Evolutionary conservation across 2,329 filamentous ascomycete species (phyloP).

Genomic region (Colletotrichum destructivum): DNA sequence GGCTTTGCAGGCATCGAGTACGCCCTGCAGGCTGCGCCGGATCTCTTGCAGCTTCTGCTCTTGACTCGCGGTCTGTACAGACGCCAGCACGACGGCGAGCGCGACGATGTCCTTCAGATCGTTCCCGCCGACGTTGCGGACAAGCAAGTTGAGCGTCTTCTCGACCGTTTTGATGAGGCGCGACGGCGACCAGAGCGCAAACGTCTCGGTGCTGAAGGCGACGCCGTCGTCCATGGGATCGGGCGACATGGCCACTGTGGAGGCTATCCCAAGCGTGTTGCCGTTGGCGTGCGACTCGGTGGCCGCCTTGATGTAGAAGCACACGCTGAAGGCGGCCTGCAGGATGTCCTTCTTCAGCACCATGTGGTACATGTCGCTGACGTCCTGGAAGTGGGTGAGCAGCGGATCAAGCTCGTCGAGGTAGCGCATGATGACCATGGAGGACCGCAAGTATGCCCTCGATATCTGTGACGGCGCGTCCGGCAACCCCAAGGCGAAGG

Average conservation of each 20-base stretch:
- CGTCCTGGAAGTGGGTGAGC: slow-evolving; percentile 61
- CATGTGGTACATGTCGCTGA: slow-evolving; percentile 68
- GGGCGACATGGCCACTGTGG: slow-evolving; percentile 52
- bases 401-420: slow-evolving; percentile 68
- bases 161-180: slow-evolving; percentile 62
- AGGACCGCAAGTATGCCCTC: slow-evolving; percentile 67
- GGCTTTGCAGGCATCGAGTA: slow-evolving; percentile 62
- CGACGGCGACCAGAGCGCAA: slow-evolving; percentile 59
- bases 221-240: slow-evolving; percentile 54
- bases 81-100: slow-evolving; percentile 63
- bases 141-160: slow-evolving; percentile 62
- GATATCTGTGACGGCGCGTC: slow-evolving; percentile 67
- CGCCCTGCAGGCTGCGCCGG: slow-evolving; percentile 56
- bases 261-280: slow-evolving; percentile 34
- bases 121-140: slow-evolving; percentile 62
- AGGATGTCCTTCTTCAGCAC: slow-evolving; percentile 69
- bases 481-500: slow-evolving; percentile 66
- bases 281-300: slow-evolving; percentile 40
- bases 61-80: slow-evolving; percentile 56
- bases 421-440: slow-evolving; percentile 69
- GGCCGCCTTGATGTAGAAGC: slow-evolving; percentile 65
- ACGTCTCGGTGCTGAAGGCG: slow-evolving; percentile 52
- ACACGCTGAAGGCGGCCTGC: slow-evolving; percentile 69
- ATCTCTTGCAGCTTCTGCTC: slow-evolving; percentile 61
- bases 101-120: slow-evolving; percentile 67